A percentile compares a stretch with the other conserved stretches of the same genome.
Conservation (phyloP, 202 grass and related monocot species). For the Carex sylvatica region DNA sequence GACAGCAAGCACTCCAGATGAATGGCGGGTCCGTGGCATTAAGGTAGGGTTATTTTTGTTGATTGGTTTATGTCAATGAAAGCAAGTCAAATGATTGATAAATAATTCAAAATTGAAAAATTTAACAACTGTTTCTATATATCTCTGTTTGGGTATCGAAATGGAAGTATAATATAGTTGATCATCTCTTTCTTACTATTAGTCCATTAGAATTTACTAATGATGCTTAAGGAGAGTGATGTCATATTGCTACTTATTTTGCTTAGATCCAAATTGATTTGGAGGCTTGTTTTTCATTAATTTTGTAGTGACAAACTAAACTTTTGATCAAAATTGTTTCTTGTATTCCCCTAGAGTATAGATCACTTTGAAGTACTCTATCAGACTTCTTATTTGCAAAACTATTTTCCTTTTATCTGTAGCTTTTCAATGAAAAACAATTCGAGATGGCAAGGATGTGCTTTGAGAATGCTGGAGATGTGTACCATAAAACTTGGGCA, state of each 20-base stretch:
- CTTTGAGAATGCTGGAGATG: constrained; percentile 85
- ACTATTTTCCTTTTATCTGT: constrained; percentile 7
- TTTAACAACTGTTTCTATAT: background rate
- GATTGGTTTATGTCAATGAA: background rate
- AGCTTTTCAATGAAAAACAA: constrained; percentile 77
- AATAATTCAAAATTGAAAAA: background rate
- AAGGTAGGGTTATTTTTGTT: constrained; percentile 42
- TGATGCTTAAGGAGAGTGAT: background rate
- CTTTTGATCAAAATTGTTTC: background rate
- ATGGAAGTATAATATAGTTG: background rate
- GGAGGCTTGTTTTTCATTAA: background rate
- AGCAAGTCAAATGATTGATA: background rate
- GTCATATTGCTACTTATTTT: background rate
- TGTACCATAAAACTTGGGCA: constrained; percentile 57
- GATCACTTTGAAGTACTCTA: background rate
- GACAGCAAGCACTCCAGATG: constrained; percentile 57
- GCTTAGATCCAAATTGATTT: background rate
- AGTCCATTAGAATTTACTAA: background rate
- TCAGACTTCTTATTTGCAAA: background rate
- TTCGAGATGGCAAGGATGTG: constrained; percentile 88
- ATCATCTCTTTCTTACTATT: background rate
- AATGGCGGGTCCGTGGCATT: constrained; percentile 67
- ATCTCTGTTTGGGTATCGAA: background rate
- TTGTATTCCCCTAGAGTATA: background rate
- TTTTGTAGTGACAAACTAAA: background rate